Percentiles rank a stretch among this genome's conserved stretches.
phyloP scores from a whole-genome alignment of 345 rosid species.

The Kandelia obovata region DNA sequence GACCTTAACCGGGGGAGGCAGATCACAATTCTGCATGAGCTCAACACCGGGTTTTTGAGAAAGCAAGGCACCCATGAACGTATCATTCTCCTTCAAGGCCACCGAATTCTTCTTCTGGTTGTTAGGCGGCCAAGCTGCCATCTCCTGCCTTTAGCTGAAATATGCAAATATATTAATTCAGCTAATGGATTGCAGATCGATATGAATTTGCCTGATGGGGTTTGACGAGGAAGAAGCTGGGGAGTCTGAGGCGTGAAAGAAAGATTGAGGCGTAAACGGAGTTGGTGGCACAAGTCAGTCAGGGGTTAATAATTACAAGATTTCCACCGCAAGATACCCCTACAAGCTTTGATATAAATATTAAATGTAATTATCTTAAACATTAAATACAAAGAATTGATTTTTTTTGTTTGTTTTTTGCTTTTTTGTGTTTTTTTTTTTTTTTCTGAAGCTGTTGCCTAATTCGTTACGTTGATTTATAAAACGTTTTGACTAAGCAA shows the following conservation, averaged over 20 bases:
- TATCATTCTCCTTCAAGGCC: slow-evolving; percentile 18
- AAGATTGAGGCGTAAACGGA: neutral
- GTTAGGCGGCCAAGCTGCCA: slow-evolving; percentile 21
- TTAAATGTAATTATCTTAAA: too few relatives aligned
- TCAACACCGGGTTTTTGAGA: slow-evolving; percentile 17
- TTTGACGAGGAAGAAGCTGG: neutral
- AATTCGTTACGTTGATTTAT: too few relatives aligned
- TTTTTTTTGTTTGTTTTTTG: too few relatives aligned
- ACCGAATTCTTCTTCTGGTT: slow-evolving; percentile 13
- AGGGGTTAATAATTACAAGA: neutral
- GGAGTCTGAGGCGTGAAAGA: slow-evolving; percentile 12
- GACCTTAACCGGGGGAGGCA: slow-evolving; percentile 54
- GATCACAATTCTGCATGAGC: slow-evolving; percentile 47
- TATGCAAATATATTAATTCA: too few relatives aligned
- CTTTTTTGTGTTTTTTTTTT: too few relatives aligned
- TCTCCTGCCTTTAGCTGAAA: neutral
- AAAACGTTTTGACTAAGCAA: too few relatives aligned
- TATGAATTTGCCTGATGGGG: neutral
- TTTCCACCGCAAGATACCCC: slow-evolving; percentile 20
- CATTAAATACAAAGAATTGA: too few relatives aligned
- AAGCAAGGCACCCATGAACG: slow-evolving; percentile 24
- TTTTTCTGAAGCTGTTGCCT: too few relatives aligned
- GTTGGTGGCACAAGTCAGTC: slow-evolving; percentile 13
- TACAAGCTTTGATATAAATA: too few relatives aligned
- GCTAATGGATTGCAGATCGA: neutral